Evolutionary conservation across 208 protist species (phyloP).

Genomic region (Phytomonas sp.): DNA sequence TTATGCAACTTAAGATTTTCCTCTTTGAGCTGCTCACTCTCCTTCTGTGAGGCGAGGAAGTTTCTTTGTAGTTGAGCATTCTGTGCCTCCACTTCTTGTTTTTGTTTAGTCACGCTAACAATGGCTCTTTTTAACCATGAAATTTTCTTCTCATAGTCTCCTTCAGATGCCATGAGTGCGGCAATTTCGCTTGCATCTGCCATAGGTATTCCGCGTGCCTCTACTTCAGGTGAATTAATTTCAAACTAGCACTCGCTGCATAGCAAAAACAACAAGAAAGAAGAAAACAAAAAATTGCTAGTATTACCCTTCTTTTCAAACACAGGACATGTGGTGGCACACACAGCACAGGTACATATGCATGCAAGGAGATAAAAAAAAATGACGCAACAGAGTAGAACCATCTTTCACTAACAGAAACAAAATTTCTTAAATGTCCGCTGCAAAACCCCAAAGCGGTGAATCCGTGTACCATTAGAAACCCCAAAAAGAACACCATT

Average conservation of each 20-base stretch:
- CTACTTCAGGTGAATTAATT: background rate
- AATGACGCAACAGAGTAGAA: slow-evolving; percentile 2
- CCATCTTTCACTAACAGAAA: background rate
- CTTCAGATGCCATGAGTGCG: slow-evolving; percentile 64
- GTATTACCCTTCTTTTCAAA: background rate
- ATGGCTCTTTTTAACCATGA: slow-evolving; percentile 77
- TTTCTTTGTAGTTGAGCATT: slow-evolving; percentile 45
- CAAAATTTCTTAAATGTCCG: background rate
- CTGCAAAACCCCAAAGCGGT: background rate
- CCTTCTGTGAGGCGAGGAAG: slow-evolving; percentile 25
- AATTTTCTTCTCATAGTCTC: slow-evolving; percentile 72
- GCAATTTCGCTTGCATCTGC: slow-evolving; percentile 43
- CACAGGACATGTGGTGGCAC: background rate
- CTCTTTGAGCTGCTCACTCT: slow-evolving; percentile 34
- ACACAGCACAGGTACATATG: slow-evolving; percentile 9
- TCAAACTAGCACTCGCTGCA: slow-evolving; percentile 9
- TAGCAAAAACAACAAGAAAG: slow-evolving; percentile 4
- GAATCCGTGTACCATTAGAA: background rate
- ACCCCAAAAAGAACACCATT: background rate
- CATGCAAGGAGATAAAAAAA: background rate
- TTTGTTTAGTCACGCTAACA: slow-evolving; percentile 72
- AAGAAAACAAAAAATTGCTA: slow-evolving; percentile 2
- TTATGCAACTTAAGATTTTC: slow-evolving; percentile 34
- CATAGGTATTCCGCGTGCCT: slow-evolving; percentile 17
- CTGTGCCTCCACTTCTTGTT: slow-evolving; percentile 56